These are phyloP conservation scores for Citrus sinensis DNA, from an alignment of 345 rosid species.

Conservation along the genomic window DNA sequence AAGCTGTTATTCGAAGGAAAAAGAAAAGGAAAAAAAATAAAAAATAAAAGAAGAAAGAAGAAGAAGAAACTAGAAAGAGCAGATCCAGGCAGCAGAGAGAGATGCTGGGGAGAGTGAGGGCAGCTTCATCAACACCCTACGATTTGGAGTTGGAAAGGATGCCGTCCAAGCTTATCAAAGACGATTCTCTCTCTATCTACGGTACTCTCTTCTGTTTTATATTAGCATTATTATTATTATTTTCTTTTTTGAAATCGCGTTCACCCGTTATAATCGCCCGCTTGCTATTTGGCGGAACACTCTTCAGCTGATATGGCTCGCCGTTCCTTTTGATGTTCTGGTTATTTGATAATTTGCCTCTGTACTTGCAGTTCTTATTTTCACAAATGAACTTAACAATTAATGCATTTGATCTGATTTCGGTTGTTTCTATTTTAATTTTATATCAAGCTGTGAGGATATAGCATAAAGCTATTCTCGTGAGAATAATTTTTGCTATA, in stretches of 20 bases:
- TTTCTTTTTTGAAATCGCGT: neutral
- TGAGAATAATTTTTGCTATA: neutral
- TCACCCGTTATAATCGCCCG: neutral
- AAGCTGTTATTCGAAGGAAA: neutral
- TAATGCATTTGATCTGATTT: neutral
- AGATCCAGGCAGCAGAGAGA: neutral
- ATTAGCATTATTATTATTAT: neutral
- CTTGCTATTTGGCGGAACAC: neutral
- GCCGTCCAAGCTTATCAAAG: slow-evolving; percentile 69
- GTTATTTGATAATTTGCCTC: neutral
- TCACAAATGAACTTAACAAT: neutral
- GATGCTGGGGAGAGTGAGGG: slow-evolving; percentile 81
- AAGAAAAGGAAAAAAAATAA: no score
- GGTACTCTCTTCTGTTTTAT: slow-evolving; percentile 31
- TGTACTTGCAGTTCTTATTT: neutral
- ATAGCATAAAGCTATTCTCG: neutral
- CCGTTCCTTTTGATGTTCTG: neutral
- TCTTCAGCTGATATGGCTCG: neutral
- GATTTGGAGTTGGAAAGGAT: slow-evolving; percentile 56
- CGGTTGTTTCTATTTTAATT: no score
- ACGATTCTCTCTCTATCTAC: slow-evolving; percentile 80
- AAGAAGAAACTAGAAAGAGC: neutral
- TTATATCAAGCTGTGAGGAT: neutral
- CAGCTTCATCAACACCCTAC: slow-evolving; percentile 55
- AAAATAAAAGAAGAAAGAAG: no score